Base-by-base conservation (phyloP, 306 rosid genomes). In the Pyrus communis region DNA sequence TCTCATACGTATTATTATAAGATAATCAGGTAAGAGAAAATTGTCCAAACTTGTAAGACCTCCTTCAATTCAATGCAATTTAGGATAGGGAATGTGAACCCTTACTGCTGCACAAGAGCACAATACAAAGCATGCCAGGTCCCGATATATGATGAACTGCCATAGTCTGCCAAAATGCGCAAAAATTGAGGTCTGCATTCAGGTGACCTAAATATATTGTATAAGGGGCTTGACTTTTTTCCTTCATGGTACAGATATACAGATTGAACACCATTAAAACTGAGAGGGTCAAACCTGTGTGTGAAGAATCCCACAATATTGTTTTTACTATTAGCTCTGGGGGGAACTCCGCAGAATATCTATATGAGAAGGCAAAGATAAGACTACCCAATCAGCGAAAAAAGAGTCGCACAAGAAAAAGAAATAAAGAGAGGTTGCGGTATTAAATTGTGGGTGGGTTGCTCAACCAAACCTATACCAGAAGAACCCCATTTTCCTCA, bases 381-480 rank as follows among this genome's bases (percentile, higher is more conserved):
- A 14, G 10, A 21, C 70, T 8, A 51, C 9, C 2, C 40, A 61
- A 66, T 46, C 74, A 65, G 71, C 54, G 38, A 52, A 58, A 5
- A 43, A 7, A 15, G 5, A 62, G 69, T 76, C 84, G 69, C 74
- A 25, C 77, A 73, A 31, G 65, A n/a, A 51, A 28, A 52, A 57
- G 75, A 62, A 52, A 49, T 5, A 30, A 63, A 17, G 72, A 40
- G 38, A 70, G 17, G 28, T 52, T 35, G 75, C 61, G 74, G 35
- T 64, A 79, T 38, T 79, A 82, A 87, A 88, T 82, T 84, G 77
- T 75, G 70, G 96, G 84, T 79, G 82, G 80, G 85, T 88, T 80
- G 88, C 83, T 89, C 87, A 93, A 90, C 93, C 75, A 87, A 86
- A 88, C 84, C 71, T 67, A 76, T 82, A 35, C 79, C 89, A 70